These are phyloP conservation scores for Boletus rubescentipes DNA, from an alignment of 768 basidiomycete genomes.

Conservation along the genomic window DNA sequence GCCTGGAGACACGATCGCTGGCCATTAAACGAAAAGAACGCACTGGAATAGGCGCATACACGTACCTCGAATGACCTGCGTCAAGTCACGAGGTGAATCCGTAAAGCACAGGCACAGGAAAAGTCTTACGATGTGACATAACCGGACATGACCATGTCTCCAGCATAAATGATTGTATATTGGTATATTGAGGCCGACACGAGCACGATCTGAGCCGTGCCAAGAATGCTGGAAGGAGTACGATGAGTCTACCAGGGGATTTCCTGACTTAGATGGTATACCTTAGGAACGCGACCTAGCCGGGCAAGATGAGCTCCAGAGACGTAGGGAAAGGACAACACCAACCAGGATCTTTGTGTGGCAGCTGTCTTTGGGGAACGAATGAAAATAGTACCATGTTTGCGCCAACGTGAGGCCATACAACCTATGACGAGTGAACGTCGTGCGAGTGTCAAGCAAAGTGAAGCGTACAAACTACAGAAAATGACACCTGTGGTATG, in stretches of 20 bases:
- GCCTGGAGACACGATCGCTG: constrained; percentile 20
- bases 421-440: constrained; percentile 23
- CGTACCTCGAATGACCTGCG: constrained; percentile 27
- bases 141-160: constrained; percentile 22
- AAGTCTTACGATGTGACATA: constrained; percentile 28
- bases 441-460: background rate
- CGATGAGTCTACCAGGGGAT: background rate
- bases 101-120: background rate
- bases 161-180: constrained; percentile 32
- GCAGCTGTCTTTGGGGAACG: constrained; percentile 29
- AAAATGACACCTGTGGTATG: constrained; percentile 28
- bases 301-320: background rate
- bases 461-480: constrained; percentile 29
- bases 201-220: constrained; percentile 30
- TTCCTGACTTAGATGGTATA: background rate
- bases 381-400: constrained; percentile 34
- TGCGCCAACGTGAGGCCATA: constrained; percentile 37
- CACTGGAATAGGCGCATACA: background rate
- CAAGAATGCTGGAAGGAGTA: constrained; percentile 17
- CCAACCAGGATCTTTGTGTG: constrained; percentile 35
- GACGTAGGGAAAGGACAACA: background rate
- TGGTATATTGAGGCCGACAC: constrained; percentile 34
- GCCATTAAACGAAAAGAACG: background rate
- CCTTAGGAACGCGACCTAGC: constrained; percentile 32
- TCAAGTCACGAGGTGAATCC: background rate